Conservation (phyloP, 73 alveolate genomes). For the Diophrys appendiculata region DNA sequence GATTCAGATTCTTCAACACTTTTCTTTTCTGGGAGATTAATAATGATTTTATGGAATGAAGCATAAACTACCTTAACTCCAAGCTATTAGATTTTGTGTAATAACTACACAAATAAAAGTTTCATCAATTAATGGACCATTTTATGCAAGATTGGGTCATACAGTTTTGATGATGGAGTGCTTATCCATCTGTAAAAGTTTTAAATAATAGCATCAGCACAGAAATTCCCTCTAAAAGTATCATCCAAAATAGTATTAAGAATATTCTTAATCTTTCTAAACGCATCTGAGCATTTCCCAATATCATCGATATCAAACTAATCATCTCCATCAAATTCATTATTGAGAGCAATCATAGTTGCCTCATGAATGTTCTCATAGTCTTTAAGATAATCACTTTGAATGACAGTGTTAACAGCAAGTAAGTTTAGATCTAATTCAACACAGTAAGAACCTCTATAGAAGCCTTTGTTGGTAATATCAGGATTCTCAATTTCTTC, state of each 20-base stretch:
- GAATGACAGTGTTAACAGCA: conserved; percentile 83
- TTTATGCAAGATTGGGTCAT: conserved; percentile 87
- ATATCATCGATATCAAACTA: conserved; percentile 75
- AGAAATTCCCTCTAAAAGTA: conserved; percentile 53
- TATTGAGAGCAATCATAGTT: background rate
- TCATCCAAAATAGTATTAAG: conserved; percentile 80
- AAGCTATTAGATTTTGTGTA: conserved; percentile 67
- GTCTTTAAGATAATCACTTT: conserved; percentile 79
- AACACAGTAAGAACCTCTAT: conserved; percentile 74
- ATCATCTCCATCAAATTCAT: conserved; percentile 1
- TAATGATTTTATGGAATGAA: conserved; percentile 71
- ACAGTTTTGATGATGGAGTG: conserved; percentile 74
- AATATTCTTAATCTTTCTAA: conserved; percentile 70
- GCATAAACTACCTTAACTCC: conserved; percentile 84
- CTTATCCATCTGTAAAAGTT: conserved; percentile 90
- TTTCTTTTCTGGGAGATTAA: conserved; percentile 57
- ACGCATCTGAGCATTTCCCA: conserved; percentile 83
- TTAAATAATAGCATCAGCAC: conserved; percentile 80
- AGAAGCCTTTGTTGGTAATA: conserved; percentile 73
- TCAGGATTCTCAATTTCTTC: conserved; percentile 79
- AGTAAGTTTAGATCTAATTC: conserved; percentile 78
- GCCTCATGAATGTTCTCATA: conserved; percentile 69
- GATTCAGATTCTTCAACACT: conserved; percentile 69
- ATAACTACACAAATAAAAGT: conserved; percentile 62
- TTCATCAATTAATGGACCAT: conserved; percentile 82